Percentiles rank a stretch among this genome's conserved stretches.
Evolutionary conservation across 106 monocot species (phyloP).

Genomic region (Cymbidium sinense): DNA sequence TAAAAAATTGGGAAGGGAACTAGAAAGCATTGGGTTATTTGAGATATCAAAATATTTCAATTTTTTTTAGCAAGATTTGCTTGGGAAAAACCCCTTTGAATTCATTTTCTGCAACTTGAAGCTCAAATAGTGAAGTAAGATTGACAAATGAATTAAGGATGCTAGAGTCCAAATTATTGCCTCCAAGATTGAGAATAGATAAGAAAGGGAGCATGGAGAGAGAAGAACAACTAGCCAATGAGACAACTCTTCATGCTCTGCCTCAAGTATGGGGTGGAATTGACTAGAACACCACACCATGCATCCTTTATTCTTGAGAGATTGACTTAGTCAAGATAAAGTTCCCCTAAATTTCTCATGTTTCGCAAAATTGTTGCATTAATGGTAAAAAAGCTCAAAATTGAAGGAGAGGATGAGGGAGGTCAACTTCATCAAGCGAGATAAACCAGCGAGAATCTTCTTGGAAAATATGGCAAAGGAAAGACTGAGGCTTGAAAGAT

Average conservation of each 20-base stretch:
- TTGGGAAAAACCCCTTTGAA: no score
- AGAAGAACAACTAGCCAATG: no score
- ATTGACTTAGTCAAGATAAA: conserved; percentile 33
- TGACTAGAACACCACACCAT: conserved; percentile 13
- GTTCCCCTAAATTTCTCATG: conserved; percentile 13
- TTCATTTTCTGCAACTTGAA: conserved; percentile 23
- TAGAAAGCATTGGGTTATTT: conserved; percentile 30
- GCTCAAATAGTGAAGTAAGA: conserved; percentile 22
- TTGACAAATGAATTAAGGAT: no score
- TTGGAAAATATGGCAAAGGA: conserved; percentile 37
- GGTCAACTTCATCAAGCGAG: conserved; percentile 19
- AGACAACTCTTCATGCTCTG: no score
- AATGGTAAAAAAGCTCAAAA: background rate
- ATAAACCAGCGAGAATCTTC: no score
- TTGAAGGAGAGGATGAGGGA: conserved; percentile 32
- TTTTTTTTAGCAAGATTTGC: conserved; percentile 12
- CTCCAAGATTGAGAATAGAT: no score
- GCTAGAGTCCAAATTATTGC: no score
- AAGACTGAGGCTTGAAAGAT: conserved; percentile 29
- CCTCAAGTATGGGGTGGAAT: background rate
- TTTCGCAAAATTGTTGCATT: conserved; percentile 17
- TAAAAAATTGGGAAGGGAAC: no score
- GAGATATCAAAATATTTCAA: conserved; percentile 39
- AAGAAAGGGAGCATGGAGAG: no score
- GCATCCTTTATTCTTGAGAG: no score